Evolutionary conservation across 2,329 filamentous ascomycete species (phyloP), one percentile per base, ranked within the genome.

Genomic region (Fusarium dlaminii): DNA sequence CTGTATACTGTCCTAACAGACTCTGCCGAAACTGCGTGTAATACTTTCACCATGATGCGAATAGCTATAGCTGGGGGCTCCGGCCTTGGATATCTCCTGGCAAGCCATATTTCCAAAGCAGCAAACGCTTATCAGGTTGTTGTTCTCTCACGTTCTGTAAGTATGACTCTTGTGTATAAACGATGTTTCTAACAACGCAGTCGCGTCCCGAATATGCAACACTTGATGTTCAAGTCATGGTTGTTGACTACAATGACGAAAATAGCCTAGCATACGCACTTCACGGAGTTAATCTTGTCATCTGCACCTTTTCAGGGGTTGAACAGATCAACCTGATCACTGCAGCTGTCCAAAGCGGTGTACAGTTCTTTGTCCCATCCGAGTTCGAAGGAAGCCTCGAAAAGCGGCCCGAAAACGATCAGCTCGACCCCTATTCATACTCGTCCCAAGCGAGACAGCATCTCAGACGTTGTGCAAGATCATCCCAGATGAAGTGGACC

Each of bases 301-400:
- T 95, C 63, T 95, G 92, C 3, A 95, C 92, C 3, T 89, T 95
- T 55, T 88, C 88, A 5, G 92, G 91, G 8, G 83, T 82, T 24
- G 85, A 90, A 36, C 93, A 95, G 79, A 85, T 94, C 49, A 89
- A 90, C 69, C 87, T 95, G 37, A 94, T 95, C 80, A 90, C 92
- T 75, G 92, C 93, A 4, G 92, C 93, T 2, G 88, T 90, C 22
- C 84, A 86, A 57, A 89, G 88, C 24, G 86, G 89, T 24, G 92
- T 95, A 4, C 87, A 88, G 22, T 87, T 90, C 40, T 95, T 95
- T 77, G 90, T 93, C 8, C 92, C 93, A 3, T 92, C 92, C 12
- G 93, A 94, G 76, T 95, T 94, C 75, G 92, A 94, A 82, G 93
- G 93, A 4, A 84, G 85, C 37, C 84, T 92, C 22, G 81, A 82